These are phyloP conservation scores for Pichia sp. DNA, from an alignment of 1,139 yeast genomes.

Conservation along the genomic window DNA sequence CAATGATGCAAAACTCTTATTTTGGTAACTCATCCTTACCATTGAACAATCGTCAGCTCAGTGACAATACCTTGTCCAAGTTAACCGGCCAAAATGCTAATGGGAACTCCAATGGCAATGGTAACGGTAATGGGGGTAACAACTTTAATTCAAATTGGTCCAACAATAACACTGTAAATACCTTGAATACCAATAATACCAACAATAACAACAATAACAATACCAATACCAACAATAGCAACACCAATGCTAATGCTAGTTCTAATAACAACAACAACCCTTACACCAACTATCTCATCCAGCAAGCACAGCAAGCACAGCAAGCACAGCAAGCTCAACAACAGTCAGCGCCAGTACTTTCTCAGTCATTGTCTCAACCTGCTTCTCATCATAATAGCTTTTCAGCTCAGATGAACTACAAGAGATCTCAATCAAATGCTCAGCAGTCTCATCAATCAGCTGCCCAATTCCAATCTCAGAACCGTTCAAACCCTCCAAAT, in stretches of 20 bases:
- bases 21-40: slow-evolving; percentile 12
- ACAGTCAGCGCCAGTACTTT: not conserved
- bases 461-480: slow-evolving; percentile 3
- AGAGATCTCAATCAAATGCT: slow-evolving; percentile 2
- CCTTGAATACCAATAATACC: not conserved
- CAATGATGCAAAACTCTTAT: slow-evolving; percentile 9
- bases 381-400: too few species aligned
- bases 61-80: slow-evolving; percentile 2
- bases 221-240: slow-evolving; percentile 4
- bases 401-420: too few species aligned
- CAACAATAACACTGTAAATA: not conserved
- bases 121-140: slow-evolving; percentile 1
- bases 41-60: slow-evolving; percentile 9
- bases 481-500: slow-evolving; percentile 3
- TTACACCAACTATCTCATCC: slow-evolving; percentile 7
- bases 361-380: too few species aligned
- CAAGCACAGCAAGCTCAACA: slow-evolving; percentile 14
- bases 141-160: slow-evolving; percentile 1
- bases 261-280: slow-evolving; percentile 1
- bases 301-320: slow-evolving; percentile 9
- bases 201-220: slow-evolving; percentile 3
- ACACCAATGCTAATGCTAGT: slow-evolving; percentile 1
- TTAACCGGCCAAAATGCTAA: not conserved
- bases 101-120: slow-evolving; percentile 3
- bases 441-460: not conserved